These are phyloP conservation scores for Chaetomiaceae sp. DNA, from an alignment of 2,329 filamentous ascomycete genomes.

Conservation along the genomic window DNA sequence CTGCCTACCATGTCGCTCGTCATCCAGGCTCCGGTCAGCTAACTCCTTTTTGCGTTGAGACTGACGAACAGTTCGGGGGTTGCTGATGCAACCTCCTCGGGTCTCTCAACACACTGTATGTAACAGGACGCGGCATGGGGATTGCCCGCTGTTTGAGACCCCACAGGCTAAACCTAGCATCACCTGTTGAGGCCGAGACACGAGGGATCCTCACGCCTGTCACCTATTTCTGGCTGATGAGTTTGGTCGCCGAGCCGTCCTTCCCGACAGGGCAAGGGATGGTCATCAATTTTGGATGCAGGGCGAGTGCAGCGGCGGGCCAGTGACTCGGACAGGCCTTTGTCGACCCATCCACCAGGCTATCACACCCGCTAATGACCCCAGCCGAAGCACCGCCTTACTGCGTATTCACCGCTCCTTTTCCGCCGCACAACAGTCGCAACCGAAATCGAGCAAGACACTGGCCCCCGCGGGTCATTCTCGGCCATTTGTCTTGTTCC, in stretches of 20 bases:
- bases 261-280: not conserved
- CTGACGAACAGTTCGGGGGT: not conserved
- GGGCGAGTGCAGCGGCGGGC: not conserved
- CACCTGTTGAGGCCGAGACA: too few species aligned
- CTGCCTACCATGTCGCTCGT: too few species aligned
- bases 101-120: not conserved
- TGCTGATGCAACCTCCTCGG: not conserved
- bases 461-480: conserved; percentile 19
- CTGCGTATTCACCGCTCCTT: conserved; percentile 26
- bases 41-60: too few species aligned
- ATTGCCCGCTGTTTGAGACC: too few species aligned
- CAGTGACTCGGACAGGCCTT: not conserved
- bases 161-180: too few species aligned
- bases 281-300: conserved; percentile 11
- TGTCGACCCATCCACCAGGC: conserved; percentile 3
- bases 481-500: conserved; percentile 16
- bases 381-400: not conserved
- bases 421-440: conserved; percentile 15
- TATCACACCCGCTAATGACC: conserved; percentile 9
- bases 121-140: too few species aligned
- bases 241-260: not conserved
- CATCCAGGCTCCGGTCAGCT: too few species aligned
- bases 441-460: too few species aligned
- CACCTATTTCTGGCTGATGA: too few species aligned
- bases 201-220: too few species aligned